These are phyloP conservation scores for Mycena galericulata DNA, from an alignment of 768 basidiomycete species.

Conservation along the genomic window DNA sequence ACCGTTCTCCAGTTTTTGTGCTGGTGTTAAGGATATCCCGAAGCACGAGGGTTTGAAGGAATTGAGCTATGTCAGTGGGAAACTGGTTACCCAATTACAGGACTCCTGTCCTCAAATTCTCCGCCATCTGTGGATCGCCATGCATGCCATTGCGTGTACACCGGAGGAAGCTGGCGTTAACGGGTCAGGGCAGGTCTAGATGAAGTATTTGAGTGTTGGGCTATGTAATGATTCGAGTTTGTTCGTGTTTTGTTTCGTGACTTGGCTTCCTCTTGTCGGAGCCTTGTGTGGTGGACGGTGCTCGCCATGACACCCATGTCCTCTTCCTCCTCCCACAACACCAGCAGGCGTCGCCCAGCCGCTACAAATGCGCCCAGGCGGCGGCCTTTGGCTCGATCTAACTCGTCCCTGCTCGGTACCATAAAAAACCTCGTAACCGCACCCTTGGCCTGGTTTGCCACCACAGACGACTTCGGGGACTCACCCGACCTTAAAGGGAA, in stretches of 20 bases:
- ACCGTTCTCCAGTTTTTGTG: neutral
- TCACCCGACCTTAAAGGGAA: constrained; percentile 65
- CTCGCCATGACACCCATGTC: constrained; percentile 29
- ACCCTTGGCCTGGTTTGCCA: constrained; percentile 67
- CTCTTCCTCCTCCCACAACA: constrained; percentile 43
- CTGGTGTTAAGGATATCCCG: too few relatives aligned
- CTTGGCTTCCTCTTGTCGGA: constrained; percentile 23
- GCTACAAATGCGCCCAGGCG: constrained; percentile 31
- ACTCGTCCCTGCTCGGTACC: constrained; percentile 69
- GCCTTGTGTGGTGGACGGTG: neutral
- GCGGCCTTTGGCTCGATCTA: constrained; percentile 60
- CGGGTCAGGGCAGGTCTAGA: too few relatives aligned
- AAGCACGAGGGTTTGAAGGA: too few relatives aligned
- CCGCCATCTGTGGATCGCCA: too few relatives aligned
- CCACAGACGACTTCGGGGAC: constrained; percentile 61
- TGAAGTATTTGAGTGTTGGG: too few relatives aligned
- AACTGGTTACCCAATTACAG: too few relatives aligned
- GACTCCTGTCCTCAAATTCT: too few relatives aligned
- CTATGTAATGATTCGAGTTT: too few relatives aligned
- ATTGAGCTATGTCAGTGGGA: too few relatives aligned
- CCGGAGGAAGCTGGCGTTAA: too few relatives aligned
- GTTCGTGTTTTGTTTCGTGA: too few relatives aligned
- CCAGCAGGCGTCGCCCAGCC: constrained; percentile 27
- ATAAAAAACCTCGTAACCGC: constrained; percentile 77
- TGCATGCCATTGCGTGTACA: too few relatives aligned